Evolutionary conservation across 2,329 filamentous ascomycete genomes (phyloP).

Genomic region (Epichloe sp.): DNA sequence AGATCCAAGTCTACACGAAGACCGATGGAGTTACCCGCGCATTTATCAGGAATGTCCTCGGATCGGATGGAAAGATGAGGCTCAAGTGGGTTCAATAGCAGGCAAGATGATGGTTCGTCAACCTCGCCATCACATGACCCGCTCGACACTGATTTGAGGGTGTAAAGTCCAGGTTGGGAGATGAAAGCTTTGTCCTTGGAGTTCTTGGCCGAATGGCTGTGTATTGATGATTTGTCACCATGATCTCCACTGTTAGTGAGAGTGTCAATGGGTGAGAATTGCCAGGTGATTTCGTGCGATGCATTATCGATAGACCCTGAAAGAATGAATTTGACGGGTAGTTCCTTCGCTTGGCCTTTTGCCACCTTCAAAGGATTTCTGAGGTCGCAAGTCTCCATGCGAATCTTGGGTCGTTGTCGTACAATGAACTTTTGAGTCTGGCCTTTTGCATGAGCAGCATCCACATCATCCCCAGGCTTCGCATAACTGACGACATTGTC

Average conservation of each 20-base stretch:
- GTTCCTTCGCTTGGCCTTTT: constrained; percentile 50
- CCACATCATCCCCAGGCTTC: constrained; percentile 51
- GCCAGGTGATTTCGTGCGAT: constrained; percentile 63
- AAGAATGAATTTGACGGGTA: constrained; percentile 61
- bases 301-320: constrained; percentile 46
- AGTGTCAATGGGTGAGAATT: constrained; percentile 63
- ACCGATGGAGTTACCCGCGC: constrained; percentile 85
- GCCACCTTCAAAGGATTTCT: constrained; percentile 73
- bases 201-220: constrained; percentile 47
- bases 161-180: constrained; percentile 73
- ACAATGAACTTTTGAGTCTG: constrained; percentile 71
- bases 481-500: constrained; percentile 76
- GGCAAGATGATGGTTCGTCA: constrained; percentile 84
- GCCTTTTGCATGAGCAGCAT: constrained; percentile 46
- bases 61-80: constrained; percentile 61
- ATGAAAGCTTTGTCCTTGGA: constrained; percentile 54
- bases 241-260: constrained; percentile 60
- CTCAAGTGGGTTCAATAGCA: constrained; percentile 81
- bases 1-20: constrained; percentile 80
- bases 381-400: constrained; percentile 62
- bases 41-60: constrained; percentile 86
- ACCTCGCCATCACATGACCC: constrained; percentile 78
- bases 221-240: constrained; percentile 42
- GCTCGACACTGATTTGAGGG: constrained; percentile 64
- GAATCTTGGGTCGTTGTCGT: constrained; percentile 69